A percentile compares a stretch with the other conserved stretches of the same genome.
Conservation (phyloP, 192 early-diverging fungal species). For the Chytriomyces confervae region DNA sequence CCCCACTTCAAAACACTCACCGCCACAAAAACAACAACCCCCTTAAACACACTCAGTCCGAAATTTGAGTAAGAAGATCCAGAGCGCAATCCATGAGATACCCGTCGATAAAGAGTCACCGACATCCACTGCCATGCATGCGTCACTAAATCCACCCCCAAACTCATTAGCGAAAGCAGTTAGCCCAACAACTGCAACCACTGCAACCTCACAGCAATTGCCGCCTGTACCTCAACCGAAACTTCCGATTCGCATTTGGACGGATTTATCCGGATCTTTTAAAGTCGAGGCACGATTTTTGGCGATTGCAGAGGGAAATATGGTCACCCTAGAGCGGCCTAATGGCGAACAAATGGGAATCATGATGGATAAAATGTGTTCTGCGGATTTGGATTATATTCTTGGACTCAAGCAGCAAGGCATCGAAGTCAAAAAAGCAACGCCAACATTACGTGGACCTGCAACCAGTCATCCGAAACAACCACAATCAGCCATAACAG, state of each 20-base stretch:
- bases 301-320: constrained; percentile 1
- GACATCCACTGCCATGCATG: neutral
- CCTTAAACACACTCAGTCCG: neutral
- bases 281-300: constrained; percentile 32
- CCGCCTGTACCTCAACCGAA: neutral
- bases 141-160: neutral
- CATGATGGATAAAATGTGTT: constrained; percentile 40
- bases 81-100: neutral
- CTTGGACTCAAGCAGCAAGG: constrained; percentile 29
- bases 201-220: neutral
- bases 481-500: neutral
- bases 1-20: neutral
- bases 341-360: constrained; percentile 34
- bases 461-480: neutral
- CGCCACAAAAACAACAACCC: neutral
- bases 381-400: constrained; percentile 33
- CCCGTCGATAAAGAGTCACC: neutral
- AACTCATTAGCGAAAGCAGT: neutral
- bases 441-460: neutral
- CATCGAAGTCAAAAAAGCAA: constrained; percentile 11
- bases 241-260: constrained; percentile 22
- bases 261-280: constrained; percentile 32
- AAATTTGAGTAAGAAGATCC: constrained; percentile 10
- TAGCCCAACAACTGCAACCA: neutral
- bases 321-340: constrained; percentile 30